These are phyloP conservation scores for Suhomyces chickasaworum DNA, from an alignment of 1,139 yeast species.

Conservation along the genomic window DNA sequence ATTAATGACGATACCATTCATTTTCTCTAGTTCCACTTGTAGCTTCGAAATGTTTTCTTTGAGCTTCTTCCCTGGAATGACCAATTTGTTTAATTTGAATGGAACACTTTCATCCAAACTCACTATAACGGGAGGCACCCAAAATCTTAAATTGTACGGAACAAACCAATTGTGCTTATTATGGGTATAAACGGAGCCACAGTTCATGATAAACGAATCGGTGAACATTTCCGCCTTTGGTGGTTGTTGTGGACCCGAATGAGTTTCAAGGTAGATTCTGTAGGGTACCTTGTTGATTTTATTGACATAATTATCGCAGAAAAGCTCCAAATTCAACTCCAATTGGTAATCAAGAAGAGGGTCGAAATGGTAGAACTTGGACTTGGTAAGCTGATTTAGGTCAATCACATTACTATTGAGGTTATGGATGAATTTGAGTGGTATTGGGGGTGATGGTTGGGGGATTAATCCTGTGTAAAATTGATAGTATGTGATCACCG, in stretches of 20 bases:
- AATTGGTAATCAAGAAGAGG: conserved; percentile 19
- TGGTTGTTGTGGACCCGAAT: not conserved
- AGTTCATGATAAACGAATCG: conserved; percentile 24
- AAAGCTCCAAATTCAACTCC: conserved; percentile 32
- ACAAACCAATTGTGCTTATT: conserved; percentile 32
- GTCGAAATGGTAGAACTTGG: conserved; percentile 13
- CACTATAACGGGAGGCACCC: conserved; percentile 41
- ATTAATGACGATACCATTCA: conserved; percentile 5
- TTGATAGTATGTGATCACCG: conserved; percentile 38
- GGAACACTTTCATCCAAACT: conserved; percentile 22
- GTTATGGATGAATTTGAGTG: conserved; percentile 24
- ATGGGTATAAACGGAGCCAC: conserved; percentile 36
- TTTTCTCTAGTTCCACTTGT: not conserved
- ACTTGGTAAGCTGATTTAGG: not conserved
- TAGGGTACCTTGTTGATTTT: conserved; percentile 15
- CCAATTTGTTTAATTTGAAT: conserved; percentile 15
- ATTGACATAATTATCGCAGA: conserved; percentile 26
- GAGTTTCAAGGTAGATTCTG: conserved; percentile 8
- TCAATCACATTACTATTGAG: conserved; percentile 9
- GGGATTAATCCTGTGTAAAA: conserved; percentile 42
- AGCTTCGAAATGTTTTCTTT: conserved; percentile 8
- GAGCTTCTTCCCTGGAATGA: conserved; percentile 14
- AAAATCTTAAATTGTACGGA: conserved; percentile 40
- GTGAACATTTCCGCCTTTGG: conserved; percentile 7
- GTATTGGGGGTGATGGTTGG: conserved; percentile 27